phyloP scores from a whole-genome alignment of 495 filamentous ascomycete genomes.

The Trichoderma asperelloides region DNA sequence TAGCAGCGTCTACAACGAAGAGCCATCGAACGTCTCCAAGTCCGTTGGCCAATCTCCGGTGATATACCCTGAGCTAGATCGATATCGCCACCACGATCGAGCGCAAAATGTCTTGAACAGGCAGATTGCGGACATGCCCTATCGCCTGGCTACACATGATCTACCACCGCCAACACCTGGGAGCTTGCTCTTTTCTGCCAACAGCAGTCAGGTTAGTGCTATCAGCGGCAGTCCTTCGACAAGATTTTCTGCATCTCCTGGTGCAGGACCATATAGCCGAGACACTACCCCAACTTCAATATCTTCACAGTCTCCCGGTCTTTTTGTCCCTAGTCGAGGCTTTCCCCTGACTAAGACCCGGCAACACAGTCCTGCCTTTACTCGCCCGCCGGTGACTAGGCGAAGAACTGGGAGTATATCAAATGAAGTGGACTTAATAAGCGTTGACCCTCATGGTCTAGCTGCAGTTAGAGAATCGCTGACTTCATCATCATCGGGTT shows the following conservation, averaged over 20 bases:
- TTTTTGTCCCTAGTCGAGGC: slow-evolving; percentile 49
- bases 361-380: slow-evolving; percentile 57
- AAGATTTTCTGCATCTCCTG: slow-evolving; percentile 84
- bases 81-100: slow-evolving; percentile 35
- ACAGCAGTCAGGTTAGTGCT: slow-evolving; percentile 42
- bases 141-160: slow-evolving; percentile 46
- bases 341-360: slow-evolving; percentile 46
- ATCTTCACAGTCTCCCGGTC: slow-evolving; percentile 88
- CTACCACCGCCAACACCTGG: slow-evolving; percentile 55
- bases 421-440: slow-evolving; percentile 40
- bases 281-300: slow-evolving; percentile 93
- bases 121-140: slow-evolving; percentile 27
- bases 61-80: slow-evolving; percentile 46
- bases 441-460: slow-evolving; percentile 46
- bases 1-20: slow-evolving; percentile 26
- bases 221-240: slow-evolving; percentile 86
- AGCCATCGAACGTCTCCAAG: slow-evolving; percentile 25
- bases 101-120: slow-evolving; percentile 18
- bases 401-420: slow-evolving; percentile 45
- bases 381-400: slow-evolving; percentile 58
- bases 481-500: slow-evolving; percentile 53
- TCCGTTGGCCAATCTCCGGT: slow-evolving; percentile 25
- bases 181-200: slow-evolving; percentile 38
- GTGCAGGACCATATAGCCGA: slow-evolving; percentile 68
- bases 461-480: slow-evolving; percentile 54